Evolutionary conservation across 441 rosid genomes (phyloP), one percentile per base, ranked within the genome.

Genomic region (Metrosideros polymorpha): DNA sequence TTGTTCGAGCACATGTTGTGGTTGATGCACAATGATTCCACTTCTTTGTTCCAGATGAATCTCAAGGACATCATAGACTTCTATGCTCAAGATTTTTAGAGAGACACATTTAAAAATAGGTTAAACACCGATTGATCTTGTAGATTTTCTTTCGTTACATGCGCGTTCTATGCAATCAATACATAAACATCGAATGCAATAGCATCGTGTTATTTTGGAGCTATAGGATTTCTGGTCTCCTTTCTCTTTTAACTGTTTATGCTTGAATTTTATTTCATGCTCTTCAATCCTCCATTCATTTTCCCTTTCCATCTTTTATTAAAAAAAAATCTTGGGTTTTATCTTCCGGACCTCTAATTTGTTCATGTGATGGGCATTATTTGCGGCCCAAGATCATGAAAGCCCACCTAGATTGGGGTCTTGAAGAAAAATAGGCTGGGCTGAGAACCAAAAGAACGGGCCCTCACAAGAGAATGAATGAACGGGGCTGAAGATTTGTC

Each of bases 1-100:
- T 87, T 96, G 90, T 96, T 95, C 82, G 99, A 96, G 91, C 99
- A 96, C 87, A 94, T 96, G 97, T 25, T 96, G 86, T 96, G 98
- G 98, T 91, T 95, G 86, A 89, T 94, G 95, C 86, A 90, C 13
- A 95, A 94, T 86, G 98, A 95, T 86, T 90, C 84, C 47, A 90
- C 95, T 77, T 93, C 95, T 87, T 86, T 95, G 87, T 94, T 91
- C 86, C 89, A 92, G 92, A 94, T 95, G 54, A 93, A 96, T 90
- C 90, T 96, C 45, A 84, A 90, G 83, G 97, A 96, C 92, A 93
- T 95, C 61, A 92, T 93, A 76, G 94, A 96, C 56, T 96, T 95
- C 87, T 96, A 95, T 86, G 91, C 94, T 88, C 96, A 91, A 77
- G 94, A 94, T 89, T 84, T 27, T 85, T 91, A 91, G 88, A 39